These are phyloP conservation scores for Aspergillus sp. DNA, from an alignment of 2,329 filamentous ascomycete species.

Conservation along the genomic window DNA sequence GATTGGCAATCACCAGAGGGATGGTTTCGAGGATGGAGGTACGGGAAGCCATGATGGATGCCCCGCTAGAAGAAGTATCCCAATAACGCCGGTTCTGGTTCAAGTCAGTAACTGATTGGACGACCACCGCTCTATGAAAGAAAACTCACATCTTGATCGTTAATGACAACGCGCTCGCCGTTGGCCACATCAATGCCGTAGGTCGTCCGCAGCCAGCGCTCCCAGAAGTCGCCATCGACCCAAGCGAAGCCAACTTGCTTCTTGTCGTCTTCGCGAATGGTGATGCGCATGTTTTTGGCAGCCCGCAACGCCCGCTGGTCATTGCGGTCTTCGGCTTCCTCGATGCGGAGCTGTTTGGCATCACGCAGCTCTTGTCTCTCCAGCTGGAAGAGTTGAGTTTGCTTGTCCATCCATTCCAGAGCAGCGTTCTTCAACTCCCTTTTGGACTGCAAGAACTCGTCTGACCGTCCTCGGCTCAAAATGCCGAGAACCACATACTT, in stretches of 20 bases:
- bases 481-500: conserved; percentile 94
- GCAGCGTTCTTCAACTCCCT: conserved; percentile 94
- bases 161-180: conserved; percentile 91
- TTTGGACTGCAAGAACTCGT: conserved; percentile 74
- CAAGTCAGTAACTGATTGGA: conserved; percentile 25
- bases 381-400: conserved; percentile 84
- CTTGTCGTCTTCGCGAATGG: conserved; percentile 80
- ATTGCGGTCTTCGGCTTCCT: conserved; percentile 90
- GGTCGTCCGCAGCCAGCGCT: conserved; percentile 91
- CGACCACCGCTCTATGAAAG: background rate
- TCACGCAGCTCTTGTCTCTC: conserved; percentile 92
- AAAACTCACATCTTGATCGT: conserved; percentile 85
- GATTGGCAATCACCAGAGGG: conserved; percentile 49
- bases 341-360: conserved; percentile 89
- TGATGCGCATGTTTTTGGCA: conserved; percentile 88
- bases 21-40: conserved; percentile 86
- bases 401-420: conserved; percentile 96
- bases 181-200: conserved; percentile 85
- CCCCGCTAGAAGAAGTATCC: conserved; percentile 86
- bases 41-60: conserved; percentile 82
- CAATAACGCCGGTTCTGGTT: conserved; percentile 84
- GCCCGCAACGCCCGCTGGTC: conserved; percentile 82
- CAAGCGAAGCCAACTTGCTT: conserved; percentile 94
- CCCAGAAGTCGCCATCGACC: conserved; percentile 97
- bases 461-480: conserved; percentile 72